Base-by-base conservation (phyloP, 2,329 filamentous ascomycete genomes). In the Fusarium chaquense region DNA sequence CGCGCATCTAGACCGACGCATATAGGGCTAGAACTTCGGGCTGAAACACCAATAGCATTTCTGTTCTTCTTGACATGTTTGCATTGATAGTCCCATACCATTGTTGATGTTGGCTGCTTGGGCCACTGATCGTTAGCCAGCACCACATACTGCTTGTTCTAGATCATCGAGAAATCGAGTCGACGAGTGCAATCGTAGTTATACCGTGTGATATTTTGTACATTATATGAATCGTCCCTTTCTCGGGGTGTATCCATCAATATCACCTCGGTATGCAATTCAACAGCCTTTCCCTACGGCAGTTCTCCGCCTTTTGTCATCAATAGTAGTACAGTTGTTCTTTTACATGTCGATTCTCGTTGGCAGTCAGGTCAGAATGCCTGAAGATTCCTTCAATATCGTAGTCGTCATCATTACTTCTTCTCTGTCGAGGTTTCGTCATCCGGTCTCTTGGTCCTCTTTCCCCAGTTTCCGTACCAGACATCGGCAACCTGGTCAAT, bases 401-500 rank as follows among this genome's bases (percentile, higher is more conserved):
- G 12, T 59, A 11, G 16, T 16, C 47, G 30, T 41, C 22, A 15
- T 50, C 43, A 28, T 74, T 69, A 76, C 59, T 73, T 76, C 62
- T 69, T 72, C 56, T 72, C 53, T 54, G 58, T 71, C 30, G 65
- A 49, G 15, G 53, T 60, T 47, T 73, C 73, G 54, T 74, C 71
- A n/a, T 72, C 67, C 59, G 74, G 74, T 50, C 77, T 77, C 64
- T 76, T 75, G 20, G 60, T 52, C 6, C 72, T 70, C 56, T 65
- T 77, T 67, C 73, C 75, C 76, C 72, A 80, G 54, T 79, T 80
- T 7, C 80, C 80, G 40, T 75, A 78, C 69, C 78, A 86, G 15
- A 87, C 87, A 67, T 89, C 86, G n/a, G 78, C 77, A 57, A 89
- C 79, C 76, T 89, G 86, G 11, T 87, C 85, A 65, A 83, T 78